These are phyloP conservation scores for Rubroboletus satanas DNA, from an alignment of 768 basidiomycete species.

Conservation along the genomic window DNA sequence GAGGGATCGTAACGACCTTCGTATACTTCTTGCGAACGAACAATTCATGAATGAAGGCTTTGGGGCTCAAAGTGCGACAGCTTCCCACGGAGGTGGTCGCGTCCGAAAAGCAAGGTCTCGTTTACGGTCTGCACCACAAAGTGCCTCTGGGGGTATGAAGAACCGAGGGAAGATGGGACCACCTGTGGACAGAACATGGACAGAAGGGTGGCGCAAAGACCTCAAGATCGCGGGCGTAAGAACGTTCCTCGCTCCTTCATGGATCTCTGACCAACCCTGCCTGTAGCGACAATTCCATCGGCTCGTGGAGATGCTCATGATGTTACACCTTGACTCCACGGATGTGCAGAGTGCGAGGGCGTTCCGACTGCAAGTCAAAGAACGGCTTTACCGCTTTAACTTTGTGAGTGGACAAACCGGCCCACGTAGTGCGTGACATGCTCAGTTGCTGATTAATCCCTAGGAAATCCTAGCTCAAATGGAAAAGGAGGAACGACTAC, in stretches of 20 bases:
- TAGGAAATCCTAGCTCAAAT: conserved; percentile 88
- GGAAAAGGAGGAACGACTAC: conserved; percentile 79
- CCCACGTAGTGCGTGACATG: neutral
- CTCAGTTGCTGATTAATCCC: neutral
- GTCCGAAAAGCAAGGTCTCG: conserved; percentile 39
- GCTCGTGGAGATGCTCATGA: conserved; percentile 85
- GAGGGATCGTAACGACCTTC: conserved; percentile 86
- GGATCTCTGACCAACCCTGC: neutral
- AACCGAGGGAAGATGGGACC: conserved; percentile 67
- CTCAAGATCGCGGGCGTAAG: conserved; percentile 87
- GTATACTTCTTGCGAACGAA: conserved; percentile 62
- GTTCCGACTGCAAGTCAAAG: conserved; percentile 90
- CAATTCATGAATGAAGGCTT: conserved; percentile 73
- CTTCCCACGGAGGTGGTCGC: conserved; percentile 48
- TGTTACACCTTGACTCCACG: conserved; percentile 61
- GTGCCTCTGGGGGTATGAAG: conserved; percentile 17
- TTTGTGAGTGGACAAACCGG: conserved; percentile 53
- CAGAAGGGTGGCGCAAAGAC: conserved; percentile 74
- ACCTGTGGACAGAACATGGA: conserved; percentile 72
- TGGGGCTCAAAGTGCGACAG: conserved; percentile 33
- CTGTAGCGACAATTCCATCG: conserved; percentile 88
- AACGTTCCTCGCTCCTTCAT: neutral
- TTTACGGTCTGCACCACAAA: conserved; percentile 28
- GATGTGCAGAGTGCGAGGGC: conserved; percentile 55
- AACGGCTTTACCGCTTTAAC: conserved; percentile 92